These are phyloP conservation scores for Lepraria neglecta DNA, from an alignment of 495 filamentous ascomycete species.

Conservation along the genomic window DNA sequence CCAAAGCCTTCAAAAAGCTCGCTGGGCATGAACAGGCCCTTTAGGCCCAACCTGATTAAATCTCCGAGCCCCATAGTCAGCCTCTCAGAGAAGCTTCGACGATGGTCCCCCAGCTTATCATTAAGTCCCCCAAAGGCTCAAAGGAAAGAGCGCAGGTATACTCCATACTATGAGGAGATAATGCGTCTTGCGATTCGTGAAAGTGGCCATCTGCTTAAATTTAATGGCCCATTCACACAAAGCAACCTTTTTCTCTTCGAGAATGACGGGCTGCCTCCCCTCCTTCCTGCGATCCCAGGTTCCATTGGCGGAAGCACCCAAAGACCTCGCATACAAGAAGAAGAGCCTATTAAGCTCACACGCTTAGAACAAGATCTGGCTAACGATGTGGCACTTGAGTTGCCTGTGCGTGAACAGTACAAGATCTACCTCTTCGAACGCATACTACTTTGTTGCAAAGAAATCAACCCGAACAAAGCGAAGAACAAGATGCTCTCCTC, in stretches of 20 bases:
- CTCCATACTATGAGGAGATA: background rate
- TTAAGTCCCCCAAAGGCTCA: background rate
- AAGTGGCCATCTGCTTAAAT: conserved; percentile 1
- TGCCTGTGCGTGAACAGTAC: conserved; percentile 54
- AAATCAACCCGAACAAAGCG: conserved; percentile 78
- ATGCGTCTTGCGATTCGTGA: background rate
- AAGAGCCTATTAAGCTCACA: background rate
- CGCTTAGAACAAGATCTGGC: conserved; percentile 22
- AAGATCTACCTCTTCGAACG: conserved; percentile 95
- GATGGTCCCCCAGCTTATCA: background rate
- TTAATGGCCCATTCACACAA: conserved; percentile 11
- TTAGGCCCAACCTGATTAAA: background rate
- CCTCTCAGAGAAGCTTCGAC: background rate
- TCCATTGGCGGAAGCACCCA: background rate
- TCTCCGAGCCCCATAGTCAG: background rate
- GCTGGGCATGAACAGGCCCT: background rate
- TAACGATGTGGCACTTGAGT: conserved; percentile 29
- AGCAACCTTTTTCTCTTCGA: conserved; percentile 10
- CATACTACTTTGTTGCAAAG: conserved; percentile 96
- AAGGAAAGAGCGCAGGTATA: background rate
- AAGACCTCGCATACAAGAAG: background rate
- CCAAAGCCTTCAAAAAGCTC: background rate
- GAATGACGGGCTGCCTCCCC: background rate
- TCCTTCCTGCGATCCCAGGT: background rate
- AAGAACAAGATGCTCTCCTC: conserved; percentile 61